These are phyloP conservation scores for Diaporthe sp. DNA, from an alignment of 2,329 filamentous ascomycete genomes.

Conservation along the genomic window DNA sequence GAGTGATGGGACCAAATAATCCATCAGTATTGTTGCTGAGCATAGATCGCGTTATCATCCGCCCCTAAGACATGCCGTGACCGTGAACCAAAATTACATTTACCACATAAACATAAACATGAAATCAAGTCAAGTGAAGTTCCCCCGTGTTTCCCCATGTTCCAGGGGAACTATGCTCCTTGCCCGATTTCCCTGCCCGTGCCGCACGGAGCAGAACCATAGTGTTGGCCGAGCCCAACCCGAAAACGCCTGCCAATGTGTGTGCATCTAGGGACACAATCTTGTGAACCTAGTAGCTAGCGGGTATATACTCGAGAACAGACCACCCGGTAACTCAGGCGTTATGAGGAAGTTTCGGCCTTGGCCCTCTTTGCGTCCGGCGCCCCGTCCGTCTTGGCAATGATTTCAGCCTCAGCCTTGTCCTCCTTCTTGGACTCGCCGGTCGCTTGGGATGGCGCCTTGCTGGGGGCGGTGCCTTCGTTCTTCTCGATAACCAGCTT, in stretches of 20 bases:
- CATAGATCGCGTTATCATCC: not conserved
- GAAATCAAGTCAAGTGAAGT: slow-evolving; percentile 11
- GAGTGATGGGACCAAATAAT: slow-evolving; percentile 46
- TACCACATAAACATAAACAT: slow-evolving; percentile 30
- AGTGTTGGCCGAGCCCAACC: slow-evolving; percentile 11
- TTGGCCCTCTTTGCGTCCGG: slow-evolving; percentile 27
- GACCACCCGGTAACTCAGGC: not conserved
- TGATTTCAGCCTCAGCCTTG: slow-evolving; percentile 48
- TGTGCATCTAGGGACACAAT: slow-evolving; percentile 34
- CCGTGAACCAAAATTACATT: slow-evolving; percentile 22
- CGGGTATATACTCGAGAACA: slow-evolving; percentile 22
- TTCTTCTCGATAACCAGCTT: slow-evolving; percentile 87
- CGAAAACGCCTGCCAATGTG: slow-evolving; percentile 38
- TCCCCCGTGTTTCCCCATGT: slow-evolving; percentile 17
- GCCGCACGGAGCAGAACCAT: slow-evolving; percentile 20
- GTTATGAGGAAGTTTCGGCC: slow-evolving; percentile 37
- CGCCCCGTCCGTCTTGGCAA: slow-evolving; percentile 36
- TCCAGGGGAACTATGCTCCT: slow-evolving; percentile 32
- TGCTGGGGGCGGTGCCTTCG: slow-evolving; percentile 62
- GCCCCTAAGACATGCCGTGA: not conserved
- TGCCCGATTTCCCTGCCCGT: slow-evolving; percentile 18
- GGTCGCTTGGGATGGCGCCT: slow-evolving; percentile 63
- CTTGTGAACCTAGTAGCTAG: slow-evolving; percentile 27
- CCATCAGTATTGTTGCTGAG: not conserved
- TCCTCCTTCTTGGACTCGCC: slow-evolving; percentile 64